Percentiles rank a stretch among this genome's conserved stretches.
phyloP scores from a whole-genome alignment of 2,329 filamentous ascomycete genomes.

The Ophiocordyceps camponoti-floridani region DNA sequence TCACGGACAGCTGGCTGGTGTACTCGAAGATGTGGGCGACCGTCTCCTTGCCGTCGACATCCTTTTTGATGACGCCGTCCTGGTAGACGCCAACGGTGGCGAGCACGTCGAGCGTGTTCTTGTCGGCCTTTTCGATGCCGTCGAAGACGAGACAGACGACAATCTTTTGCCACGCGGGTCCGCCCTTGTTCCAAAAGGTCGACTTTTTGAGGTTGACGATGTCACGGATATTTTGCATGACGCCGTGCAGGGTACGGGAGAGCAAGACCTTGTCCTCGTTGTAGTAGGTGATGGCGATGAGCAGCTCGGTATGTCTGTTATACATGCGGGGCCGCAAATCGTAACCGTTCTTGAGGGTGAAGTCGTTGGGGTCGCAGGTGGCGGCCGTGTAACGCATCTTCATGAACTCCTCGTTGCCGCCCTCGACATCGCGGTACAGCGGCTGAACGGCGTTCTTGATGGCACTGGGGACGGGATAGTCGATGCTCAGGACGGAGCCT shows the following conservation, averaged over 20 bases:
- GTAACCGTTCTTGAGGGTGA: constrained; percentile 97
- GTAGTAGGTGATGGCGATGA: constrained; percentile 98
- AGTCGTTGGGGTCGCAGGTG: constrained; percentile 95
- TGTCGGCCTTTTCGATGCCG: constrained; percentile 95
- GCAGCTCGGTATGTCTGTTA: constrained; percentile 90
- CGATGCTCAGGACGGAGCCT: constrained; percentile 88
- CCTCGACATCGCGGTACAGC: constrained; percentile 82
- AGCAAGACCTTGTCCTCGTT: constrained; percentile 96
- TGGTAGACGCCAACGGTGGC: constrained; percentile 94
- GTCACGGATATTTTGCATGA: constrained; percentile 97
- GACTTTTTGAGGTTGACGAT: constrained; percentile 99
- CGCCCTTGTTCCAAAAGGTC: constrained; percentile 98
- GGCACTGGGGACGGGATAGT: constrained; percentile 91
- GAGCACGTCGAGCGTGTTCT: constrained; percentile 80
- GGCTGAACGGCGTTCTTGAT: constrained; percentile 94
- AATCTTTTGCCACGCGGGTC: constrained; percentile 98
- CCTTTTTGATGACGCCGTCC: constrained; percentile 96
- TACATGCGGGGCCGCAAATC: constrained; percentile 97
- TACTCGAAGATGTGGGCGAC: constrained; percentile 97
- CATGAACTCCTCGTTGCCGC: constrained; percentile 87
- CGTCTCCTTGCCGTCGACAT: constrained; percentile 93
- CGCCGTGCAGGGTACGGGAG: constrained; percentile 81
- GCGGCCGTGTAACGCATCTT: constrained; percentile 98
- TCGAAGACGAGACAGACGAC: constrained; percentile 95
- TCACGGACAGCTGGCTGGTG: constrained; percentile 92